A percentile compares a stretch with the other conserved stretches of the same genome.
Conservation (phyloP, 768 basidiomycete species). For the Pleurotus sapidus region DNA sequence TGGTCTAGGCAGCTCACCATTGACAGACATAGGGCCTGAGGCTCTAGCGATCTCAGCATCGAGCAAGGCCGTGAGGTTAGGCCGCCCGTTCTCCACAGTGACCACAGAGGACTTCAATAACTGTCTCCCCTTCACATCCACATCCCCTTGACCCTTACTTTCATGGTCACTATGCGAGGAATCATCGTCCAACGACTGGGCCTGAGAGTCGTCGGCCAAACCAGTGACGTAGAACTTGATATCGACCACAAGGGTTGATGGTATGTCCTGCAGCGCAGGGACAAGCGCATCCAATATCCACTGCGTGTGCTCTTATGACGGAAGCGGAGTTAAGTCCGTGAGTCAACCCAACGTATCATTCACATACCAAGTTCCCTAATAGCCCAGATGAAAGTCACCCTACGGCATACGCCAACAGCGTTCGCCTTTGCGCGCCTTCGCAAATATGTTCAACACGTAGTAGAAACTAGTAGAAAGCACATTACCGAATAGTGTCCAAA, state of each 20-base stretch:
- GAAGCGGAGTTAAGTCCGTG: neutral
- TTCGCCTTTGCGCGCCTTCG: conserved; percentile 23
- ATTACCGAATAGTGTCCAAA: conserved; percentile 38
- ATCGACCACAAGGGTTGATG: conserved; percentile 27
- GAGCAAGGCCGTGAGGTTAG: conserved; percentile 36
- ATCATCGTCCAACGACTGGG: conserved; percentile 14
- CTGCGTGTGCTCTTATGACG: conserved; percentile 28
- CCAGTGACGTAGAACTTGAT: conserved; percentile 41
- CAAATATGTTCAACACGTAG: neutral
- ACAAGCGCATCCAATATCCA: conserved; percentile 44
- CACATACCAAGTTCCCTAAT: conserved; percentile 35
- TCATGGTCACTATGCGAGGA: conserved; percentile 14
- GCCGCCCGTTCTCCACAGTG: conserved; percentile 33
- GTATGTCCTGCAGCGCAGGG: conserved; percentile 25
- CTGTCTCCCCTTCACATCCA: conserved; percentile 9
- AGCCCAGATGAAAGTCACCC: conserved; percentile 41
- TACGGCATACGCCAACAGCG: conserved; percentile 21
- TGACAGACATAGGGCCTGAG: conserved; percentile 34
- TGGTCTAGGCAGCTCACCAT: conserved; percentile 23
- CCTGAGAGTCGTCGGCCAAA: conserved; percentile 15
- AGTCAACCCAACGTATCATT: conserved; percentile 1
- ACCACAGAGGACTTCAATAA: conserved; percentile 23
- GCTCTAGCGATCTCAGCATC: conserved; percentile 30
- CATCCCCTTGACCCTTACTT: conserved; percentile 11
- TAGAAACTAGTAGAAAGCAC: neutral